These are phyloP conservation scores for Rhodotorula taiwanensis DNA, from an alignment of 768 basidiomycete genomes.

Conservation along the genomic window DNA sequence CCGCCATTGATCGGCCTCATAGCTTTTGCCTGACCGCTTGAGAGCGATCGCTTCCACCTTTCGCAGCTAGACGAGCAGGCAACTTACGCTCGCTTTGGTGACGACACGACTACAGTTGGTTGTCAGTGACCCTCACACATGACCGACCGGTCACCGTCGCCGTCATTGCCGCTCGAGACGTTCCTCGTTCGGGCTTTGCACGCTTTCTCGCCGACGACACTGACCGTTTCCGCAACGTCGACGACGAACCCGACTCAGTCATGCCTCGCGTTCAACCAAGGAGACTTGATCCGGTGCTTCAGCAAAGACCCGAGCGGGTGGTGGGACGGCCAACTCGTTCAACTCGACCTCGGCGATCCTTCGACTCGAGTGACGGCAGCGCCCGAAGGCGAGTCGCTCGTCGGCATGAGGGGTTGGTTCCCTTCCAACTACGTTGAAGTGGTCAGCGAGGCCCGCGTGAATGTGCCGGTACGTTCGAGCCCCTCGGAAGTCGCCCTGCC, in stretches of 20 bases:
- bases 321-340: slow-evolving; percentile 81
- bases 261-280: slow-evolving; percentile 83
- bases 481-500: no score
- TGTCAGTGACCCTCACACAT: no score
- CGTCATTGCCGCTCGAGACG: no score
- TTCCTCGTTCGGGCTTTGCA: slow-evolving; percentile 27
- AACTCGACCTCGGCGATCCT: slow-evolving; percentile 48
- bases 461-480: slow-evolving; percentile 30
- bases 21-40: no score
- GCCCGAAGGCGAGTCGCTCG: slow-evolving; percentile 5
- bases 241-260: slow-evolving; percentile 1
- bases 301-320: slow-evolving; percentile 83
- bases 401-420: slow-evolving; percentile 67
- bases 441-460: slow-evolving; percentile 13
- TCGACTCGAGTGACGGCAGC: slow-evolving; percentile 42
- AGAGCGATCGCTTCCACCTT: no score
- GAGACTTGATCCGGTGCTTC: slow-evolving; percentile 84
- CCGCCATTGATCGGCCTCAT: no score
- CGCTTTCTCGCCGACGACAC: slow-evolving; percentile 16
- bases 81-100: no score
- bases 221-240: not conserved
- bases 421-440: slow-evolving; percentile 77
- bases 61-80: no score
- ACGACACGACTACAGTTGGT: no score
- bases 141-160: no score